Percentiles rank a stretch among this genome's conserved stretches.
Evolutionary conservation across 805 yeast genomes (phyloP).

Genomic region (Ogataea salicorniae): DNA sequence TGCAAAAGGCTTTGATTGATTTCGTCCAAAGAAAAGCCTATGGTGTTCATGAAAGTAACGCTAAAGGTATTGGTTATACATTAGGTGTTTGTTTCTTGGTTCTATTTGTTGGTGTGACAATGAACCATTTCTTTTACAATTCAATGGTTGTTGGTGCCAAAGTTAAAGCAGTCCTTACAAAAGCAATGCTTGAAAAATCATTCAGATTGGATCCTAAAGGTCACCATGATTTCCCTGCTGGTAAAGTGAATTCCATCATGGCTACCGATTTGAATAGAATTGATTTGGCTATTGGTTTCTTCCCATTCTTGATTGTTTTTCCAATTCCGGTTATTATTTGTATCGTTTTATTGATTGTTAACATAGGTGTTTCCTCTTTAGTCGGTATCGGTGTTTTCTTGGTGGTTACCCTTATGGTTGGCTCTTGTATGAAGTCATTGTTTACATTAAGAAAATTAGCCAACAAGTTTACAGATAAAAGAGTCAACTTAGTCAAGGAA

Average conservation of each 20-base stretch:
- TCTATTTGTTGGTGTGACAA: constrained; percentile 38
- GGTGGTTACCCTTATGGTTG: constrained; percentile 43
- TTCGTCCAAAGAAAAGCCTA: constrained; percentile 50
- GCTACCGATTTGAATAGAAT: constrained; percentile 78
- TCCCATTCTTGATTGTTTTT: constrained; percentile 59
- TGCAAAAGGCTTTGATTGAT: constrained; percentile 57
- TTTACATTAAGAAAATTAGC: constrained; percentile 52
- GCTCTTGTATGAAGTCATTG: constrained; percentile 42
- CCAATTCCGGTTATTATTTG: constrained; percentile 59
- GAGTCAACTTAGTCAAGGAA: constrained; percentile 76
- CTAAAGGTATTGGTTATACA: constrained; percentile 72
- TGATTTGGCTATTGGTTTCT: constrained; percentile 66
- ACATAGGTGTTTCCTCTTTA: constrained; percentile 68
- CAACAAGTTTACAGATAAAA: constrained; percentile 60
- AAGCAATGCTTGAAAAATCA: constrained; percentile 62
- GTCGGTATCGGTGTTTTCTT: constrained; percentile 62
- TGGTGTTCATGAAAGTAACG: constrained; percentile 37
- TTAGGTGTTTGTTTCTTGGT: constrained; percentile 64
- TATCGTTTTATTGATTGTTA: constrained; percentile 58
- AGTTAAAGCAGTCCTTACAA: constrained; percentile 63
- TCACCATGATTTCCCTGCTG: constrained; percentile 58
- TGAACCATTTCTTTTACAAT: constrained; percentile 60
- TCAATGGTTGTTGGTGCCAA: constrained; percentile 64
- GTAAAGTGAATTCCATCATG: constrained; percentile 71
- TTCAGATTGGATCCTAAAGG: constrained; percentile 57